These are phyloP conservation scores for Phlyctochytrium arcticum DNA, from an alignment of 192 early-diverging fungal species.

Conservation along the genomic window DNA sequence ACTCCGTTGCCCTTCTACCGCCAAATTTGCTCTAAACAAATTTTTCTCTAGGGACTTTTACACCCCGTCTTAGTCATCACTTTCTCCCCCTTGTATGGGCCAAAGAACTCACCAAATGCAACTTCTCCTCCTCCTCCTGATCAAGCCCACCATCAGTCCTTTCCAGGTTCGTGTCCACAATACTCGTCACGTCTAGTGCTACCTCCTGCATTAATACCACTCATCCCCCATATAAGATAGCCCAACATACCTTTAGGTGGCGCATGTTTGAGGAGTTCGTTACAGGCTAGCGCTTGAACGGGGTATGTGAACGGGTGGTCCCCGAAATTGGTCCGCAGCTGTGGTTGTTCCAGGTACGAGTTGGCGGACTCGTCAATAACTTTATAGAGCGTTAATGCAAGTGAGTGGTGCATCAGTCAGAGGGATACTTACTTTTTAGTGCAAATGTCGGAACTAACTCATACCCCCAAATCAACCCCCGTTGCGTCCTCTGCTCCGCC, in stretches of 20 bases:
- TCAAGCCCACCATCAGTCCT: neutral
- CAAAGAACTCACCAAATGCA: constrained; percentile 38
- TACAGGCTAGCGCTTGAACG: constrained; percentile 25
- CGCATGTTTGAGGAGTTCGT: constrained; percentile 7
- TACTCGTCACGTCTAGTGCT: constrained; percentile 16
- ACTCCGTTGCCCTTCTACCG: constrained; percentile 33
- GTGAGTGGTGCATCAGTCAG: neutral
- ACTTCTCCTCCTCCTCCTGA: constrained; percentile 49
- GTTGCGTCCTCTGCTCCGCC: constrained; percentile 35
- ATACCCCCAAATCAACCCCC: constrained; percentile 20
- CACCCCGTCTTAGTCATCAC: too few species aligned
- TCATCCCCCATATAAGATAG: neutral
- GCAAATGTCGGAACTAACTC: constrained; percentile 45
- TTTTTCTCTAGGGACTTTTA: constrained; percentile 42
- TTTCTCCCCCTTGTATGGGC: too few species aligned
- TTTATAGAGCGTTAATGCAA: neutral
- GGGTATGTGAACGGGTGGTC: constrained; percentile 28
- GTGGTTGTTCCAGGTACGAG: constrained; percentile 18
- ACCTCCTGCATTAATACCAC: neutral
- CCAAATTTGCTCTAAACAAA: constrained; percentile 28
- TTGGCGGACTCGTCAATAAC: neutral
- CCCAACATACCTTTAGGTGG: constrained; percentile 14
- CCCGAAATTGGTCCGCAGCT: constrained; percentile 48
- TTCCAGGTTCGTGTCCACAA: constrained; percentile 32
- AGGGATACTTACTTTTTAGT: constrained; percentile 16